Conservation (phyloP, 495 filamentous ascomycete genomes). For the Viridothelium virens region DNA sequence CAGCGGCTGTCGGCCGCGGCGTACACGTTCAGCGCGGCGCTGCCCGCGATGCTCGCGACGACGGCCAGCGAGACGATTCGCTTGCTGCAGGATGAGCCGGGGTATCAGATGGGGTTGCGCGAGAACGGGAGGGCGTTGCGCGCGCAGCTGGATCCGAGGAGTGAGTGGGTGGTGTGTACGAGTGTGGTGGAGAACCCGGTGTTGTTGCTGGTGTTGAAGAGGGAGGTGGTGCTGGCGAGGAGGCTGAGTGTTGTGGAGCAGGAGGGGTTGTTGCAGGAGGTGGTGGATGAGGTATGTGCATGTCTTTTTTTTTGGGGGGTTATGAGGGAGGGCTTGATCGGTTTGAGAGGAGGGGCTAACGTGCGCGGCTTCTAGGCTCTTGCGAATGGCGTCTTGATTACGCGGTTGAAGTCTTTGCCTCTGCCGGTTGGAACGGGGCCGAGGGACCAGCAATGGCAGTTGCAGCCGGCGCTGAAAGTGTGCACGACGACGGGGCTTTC, state of each 20-base stretch:
- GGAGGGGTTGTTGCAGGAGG: conserved; percentile 77
- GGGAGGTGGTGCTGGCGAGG: conserved; percentile 64
- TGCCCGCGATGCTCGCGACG: conserved; percentile 87
- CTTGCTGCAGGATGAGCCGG: conserved; percentile 74
- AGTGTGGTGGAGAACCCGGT: conserved; percentile 79
- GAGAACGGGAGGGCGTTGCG: conserved; percentile 78
- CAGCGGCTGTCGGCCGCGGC: conserved; percentile 83
- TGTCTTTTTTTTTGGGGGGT: not conserved
- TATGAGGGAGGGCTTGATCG: not conserved
- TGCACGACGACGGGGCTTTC: conserved; percentile 80
- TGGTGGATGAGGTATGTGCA: conserved; percentile 76
- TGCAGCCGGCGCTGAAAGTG: conserved; percentile 76
- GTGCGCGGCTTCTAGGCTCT: conserved; percentile 46
- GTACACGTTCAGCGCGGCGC: conserved; percentile 90
- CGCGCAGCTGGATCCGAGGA: conserved; percentile 80
- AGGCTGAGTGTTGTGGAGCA: conserved; percentile 64
- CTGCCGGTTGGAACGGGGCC: conserved; percentile 50
- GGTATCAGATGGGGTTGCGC: conserved; percentile 63
- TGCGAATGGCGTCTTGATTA: conserved; percentile 79
- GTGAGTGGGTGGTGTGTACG: conserved; percentile 84
- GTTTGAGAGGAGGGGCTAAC: not conserved
- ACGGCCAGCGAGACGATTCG: conserved; percentile 86
- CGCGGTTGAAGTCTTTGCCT: conserved; percentile 70
- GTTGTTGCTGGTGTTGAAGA: conserved; percentile 76
- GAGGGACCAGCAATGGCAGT: conserved; percentile 53